These are phyloP conservation scores for Leptographium galeiforme DNA, from an alignment of 2,329 filamentous ascomycete species.

Conservation along the genomic window DNA sequence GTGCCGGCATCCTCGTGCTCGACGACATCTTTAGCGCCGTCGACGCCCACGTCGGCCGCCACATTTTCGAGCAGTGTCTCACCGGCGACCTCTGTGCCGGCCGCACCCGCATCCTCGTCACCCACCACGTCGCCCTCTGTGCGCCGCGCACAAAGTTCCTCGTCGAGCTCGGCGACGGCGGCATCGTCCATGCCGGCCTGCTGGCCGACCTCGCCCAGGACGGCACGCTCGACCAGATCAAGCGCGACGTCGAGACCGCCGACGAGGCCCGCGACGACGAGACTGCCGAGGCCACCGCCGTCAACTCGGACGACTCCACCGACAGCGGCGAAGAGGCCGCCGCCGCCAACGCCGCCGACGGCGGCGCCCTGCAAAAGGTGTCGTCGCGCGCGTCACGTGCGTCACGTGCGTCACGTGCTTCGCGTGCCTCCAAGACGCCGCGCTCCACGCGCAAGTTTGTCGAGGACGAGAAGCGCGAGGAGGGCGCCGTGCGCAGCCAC, in stretches of 20 bases:
- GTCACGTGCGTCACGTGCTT: not conserved
- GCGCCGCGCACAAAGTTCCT: conserved; percentile 60
- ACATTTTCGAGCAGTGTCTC: conserved; percentile 65
- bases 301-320: conserved; percentile 13
- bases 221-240: conserved; percentile 42
- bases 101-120: conserved; percentile 65
- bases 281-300: conserved; percentile 4
- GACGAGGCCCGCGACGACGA: conserved; percentile 36
- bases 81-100: conserved; percentile 55
- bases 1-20: conserved; percentile 61
- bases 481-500: conserved; percentile 51
- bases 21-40: conserved; percentile 79
- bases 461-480: conserved; percentile 60
- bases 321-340: conserved; percentile 7
- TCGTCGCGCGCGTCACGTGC: conserved; percentile 3
- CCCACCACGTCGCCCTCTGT: conserved; percentile 63
- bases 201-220: conserved; percentile 49
- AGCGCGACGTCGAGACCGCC: conserved; percentile 37
- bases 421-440: conserved; percentile 16
- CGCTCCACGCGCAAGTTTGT: conserved; percentile 50
- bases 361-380: conserved; percentile 6
- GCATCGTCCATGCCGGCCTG: conserved; percentile 48
- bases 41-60: conserved; percentile 67
- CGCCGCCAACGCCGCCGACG: conserved; percentile 28
- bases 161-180: conserved; percentile 58